Evolutionary conservation across 306 rosid species (phyloP).

Genomic region (Ceratonia siliqua): DNA sequence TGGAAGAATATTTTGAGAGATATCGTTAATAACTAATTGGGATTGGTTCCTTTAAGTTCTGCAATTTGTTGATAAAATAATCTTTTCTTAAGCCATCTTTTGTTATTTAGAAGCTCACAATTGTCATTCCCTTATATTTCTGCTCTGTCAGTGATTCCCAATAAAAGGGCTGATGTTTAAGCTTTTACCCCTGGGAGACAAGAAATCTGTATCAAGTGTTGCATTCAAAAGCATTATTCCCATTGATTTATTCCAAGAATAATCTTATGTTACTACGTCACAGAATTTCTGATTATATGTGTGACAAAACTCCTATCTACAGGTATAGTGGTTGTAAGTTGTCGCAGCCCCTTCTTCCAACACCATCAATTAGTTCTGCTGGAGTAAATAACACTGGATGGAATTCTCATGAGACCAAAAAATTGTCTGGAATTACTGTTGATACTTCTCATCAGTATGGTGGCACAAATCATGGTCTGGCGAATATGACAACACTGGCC

Average conservation of each 20-base stretch:
- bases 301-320: conserved; percentile 33
- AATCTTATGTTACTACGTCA: not conserved
- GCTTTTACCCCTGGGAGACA: not conserved
- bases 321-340: conserved; percentile 61
- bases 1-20: conserved; percentile 4
- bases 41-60: not conserved
- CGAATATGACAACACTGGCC: conserved; percentile 25
- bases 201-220: not conserved
- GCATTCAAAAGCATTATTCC: not conserved
- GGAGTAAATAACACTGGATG: conserved; percentile 27
- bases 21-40: not conserved
- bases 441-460: conserved; percentile 31
- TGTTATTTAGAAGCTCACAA: not conserved
- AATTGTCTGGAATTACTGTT: conserved; percentile 34
- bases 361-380: conserved; percentile 26
- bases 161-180: not conserved
- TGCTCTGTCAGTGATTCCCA: not conserved
- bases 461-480: conserved; percentile 33
- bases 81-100: not conserved
- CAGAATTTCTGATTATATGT: conserved; percentile 24
- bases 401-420: conserved; percentile 34
- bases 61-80: not conserved
- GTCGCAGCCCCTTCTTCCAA: conserved; percentile 43
- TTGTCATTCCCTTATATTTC: not conserved
- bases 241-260: not conserved